These are phyloP conservation scores for Liquidambar formosana DNA, from an alignment of 164 flowering plant species.

Conservation along the genomic window DNA sequence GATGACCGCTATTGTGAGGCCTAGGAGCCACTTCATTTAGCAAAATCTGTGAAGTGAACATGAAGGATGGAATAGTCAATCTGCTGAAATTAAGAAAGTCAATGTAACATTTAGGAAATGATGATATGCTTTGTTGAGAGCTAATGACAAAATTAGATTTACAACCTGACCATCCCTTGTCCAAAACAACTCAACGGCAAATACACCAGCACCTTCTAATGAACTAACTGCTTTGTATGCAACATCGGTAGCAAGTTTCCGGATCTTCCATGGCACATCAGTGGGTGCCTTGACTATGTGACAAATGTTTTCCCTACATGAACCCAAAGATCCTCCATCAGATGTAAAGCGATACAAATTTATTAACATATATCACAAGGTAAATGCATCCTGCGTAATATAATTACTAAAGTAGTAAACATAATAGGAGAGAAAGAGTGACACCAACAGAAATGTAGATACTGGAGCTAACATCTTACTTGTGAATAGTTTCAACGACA, in stretches of 20 bases:
- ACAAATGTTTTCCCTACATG: conserved; percentile 82
- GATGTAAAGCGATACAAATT: background rate
- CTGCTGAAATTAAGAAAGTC: background rate
- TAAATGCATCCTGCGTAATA: background rate
- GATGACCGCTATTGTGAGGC: conserved; percentile 98
- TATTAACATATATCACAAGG: background rate
- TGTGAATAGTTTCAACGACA: conserved; percentile 97
- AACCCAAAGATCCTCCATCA: conserved; percentile 10
- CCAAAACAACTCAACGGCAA: conserved; percentile 94
- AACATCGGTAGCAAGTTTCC: conserved; percentile 69
- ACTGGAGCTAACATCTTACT: conserved; percentile 36
- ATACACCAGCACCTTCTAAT: conserved; percentile 95
- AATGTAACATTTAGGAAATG: background rate
- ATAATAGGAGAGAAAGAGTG: background rate
- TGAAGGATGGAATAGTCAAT: background rate
- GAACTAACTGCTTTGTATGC: conserved; percentile 82
- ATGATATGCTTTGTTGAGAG: background rate
- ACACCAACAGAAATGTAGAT: background rate
- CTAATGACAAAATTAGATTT: background rate
- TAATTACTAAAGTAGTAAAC: background rate
- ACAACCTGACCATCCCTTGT: conserved; percentile 80
- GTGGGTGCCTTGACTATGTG: conserved; percentile 94
- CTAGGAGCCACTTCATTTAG: conserved; percentile 98
- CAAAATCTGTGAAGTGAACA: conserved; percentile 53
- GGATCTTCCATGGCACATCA: conserved; percentile 69